A percentile compares a stretch with the other conserved stretches of the same genome.
Evolutionary conservation across 495 filamentous ascomycete genomes (phyloP).

Genomic region (Letharia columbiana): DNA sequence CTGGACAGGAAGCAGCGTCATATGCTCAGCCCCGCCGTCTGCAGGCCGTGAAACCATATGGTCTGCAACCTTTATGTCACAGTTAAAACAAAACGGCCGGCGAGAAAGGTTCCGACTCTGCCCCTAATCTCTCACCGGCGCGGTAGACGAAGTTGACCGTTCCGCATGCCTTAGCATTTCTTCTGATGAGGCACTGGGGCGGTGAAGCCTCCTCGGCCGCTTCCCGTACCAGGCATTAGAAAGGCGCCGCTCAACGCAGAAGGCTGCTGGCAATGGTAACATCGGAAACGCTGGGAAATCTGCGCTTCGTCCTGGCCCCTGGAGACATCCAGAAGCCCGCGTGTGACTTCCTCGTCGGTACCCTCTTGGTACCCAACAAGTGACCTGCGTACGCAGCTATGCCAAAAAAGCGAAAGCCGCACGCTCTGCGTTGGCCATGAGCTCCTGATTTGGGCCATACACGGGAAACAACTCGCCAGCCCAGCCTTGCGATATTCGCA

Average conservation of each 20-base stretch:
- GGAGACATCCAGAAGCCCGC: constrained; percentile 42
- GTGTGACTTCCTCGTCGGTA: constrained; percentile 27
- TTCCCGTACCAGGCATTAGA: constrained; percentile 49
- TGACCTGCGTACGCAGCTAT: constrained; percentile 43
- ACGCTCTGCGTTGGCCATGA: constrained; percentile 39
- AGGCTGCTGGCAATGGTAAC: too few species aligned
- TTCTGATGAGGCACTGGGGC: constrained; percentile 26
- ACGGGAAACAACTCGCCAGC: constrained; percentile 43
- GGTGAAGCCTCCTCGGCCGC: constrained; percentile 46
- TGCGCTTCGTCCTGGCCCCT: constrained; percentile 38
- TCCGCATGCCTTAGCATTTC: constrained; percentile 27
- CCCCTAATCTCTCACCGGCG: constrained; percentile 27
- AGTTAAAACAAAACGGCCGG: constrained; percentile 42
- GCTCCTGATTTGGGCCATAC: constrained; percentile 29
- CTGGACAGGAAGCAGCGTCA: constrained; percentile 39
- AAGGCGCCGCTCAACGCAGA: constrained; percentile 27
- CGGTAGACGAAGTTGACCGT: constrained; percentile 37
- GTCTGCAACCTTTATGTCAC: constrained; percentile 39
- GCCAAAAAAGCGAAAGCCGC: constrained; percentile 43
- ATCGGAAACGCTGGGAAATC: constrained; percentile 34
- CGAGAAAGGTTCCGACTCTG: constrained; percentile 32
- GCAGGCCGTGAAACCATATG: constrained; percentile 35
- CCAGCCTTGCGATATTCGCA: constrained; percentile 32
- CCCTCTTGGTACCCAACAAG: constrained; percentile 37
- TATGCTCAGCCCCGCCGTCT: constrained; percentile 47